These are phyloP conservation scores for Aphanomyces astaci DNA, from an alignment of 352 stramenopile genomes.

Conservation along the genomic window DNA sequence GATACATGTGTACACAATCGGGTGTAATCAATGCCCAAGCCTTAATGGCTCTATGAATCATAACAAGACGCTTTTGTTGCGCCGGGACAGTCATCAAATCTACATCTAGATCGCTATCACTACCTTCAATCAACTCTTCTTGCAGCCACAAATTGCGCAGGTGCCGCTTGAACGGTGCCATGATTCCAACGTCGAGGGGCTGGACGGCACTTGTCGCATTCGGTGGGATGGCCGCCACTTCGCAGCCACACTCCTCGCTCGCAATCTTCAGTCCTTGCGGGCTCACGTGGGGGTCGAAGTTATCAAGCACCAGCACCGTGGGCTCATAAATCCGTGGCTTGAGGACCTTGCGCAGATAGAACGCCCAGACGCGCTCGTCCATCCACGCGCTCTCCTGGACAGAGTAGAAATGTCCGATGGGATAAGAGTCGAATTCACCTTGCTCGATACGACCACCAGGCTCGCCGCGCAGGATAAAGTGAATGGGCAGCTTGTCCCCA, in stretches of 20 bases:
- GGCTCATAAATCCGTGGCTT: neutral
- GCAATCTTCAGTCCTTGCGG: neutral
- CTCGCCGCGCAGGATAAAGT: slow-evolving; percentile 24
- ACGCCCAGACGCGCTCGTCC: slow-evolving; percentile 11
- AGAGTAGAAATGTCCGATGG: slow-evolving; percentile 18
- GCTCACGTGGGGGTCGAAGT: slow-evolving; percentile 25
- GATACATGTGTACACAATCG: neutral
- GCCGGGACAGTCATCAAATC: neutral
- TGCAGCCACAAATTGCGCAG: slow-evolving; percentile 18
- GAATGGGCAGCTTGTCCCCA: slow-evolving; percentile 25
- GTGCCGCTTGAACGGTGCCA: slow-evolving; percentile 22
- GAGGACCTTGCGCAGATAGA: slow-evolving; percentile 21
- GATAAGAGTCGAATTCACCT: slow-evolving; percentile 11
- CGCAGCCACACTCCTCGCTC: neutral
- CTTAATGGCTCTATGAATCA: neutral
- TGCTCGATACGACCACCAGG: slow-evolving; percentile 23
- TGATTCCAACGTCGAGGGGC: slow-evolving; percentile 21
- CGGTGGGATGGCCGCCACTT: neutral
- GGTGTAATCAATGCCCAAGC: neutral
- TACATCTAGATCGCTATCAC: neutral
- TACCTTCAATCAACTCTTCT: neutral
- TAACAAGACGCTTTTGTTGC: neutral
- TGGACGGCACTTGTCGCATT: slow-evolving; percentile 23
- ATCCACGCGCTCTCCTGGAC: slow-evolving; percentile 30
- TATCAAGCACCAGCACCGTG: slow-evolving; percentile 25